Base-by-base conservation (phyloP, 2,329 filamentous ascomycete genomes). In the Claviceps digitariae region DNA sequence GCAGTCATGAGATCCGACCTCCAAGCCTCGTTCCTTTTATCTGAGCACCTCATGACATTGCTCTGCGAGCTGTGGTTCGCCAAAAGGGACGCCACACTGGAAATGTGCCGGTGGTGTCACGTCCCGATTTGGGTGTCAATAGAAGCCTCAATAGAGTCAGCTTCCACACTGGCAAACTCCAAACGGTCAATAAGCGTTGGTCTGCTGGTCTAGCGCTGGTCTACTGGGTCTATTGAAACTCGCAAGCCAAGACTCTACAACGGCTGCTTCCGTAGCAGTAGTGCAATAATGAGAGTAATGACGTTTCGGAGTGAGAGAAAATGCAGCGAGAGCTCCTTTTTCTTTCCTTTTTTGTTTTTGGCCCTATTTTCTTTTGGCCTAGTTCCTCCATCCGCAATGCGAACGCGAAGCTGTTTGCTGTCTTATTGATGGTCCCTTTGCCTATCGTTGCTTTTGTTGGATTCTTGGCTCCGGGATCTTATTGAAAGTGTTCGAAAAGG, bases 51-150 rank as follows among this genome's bases (percentile, higher is more conserved):
- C 27, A 17, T 40, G 25, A n/a, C 47, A 20, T 50, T 50, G 7
- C 41, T 15, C n/a, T 34, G 50, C 34, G 29, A 12, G 43, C 40
- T 51, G 51, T 53, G 50, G 45, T 53, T 51, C 84, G 52, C 36
- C 43, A 31, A 20, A 27, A 23, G 23, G 21, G 48, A 48, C 54
- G 53, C 55, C 54, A 52, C 47, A 36, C 48, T 57, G 54, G 53
- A 47, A 20, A 40, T 48, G 31, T 44, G 29, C 44, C 43, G 47
- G 31, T 43, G 31, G 56, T 56, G 57, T 59, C 52, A 52, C 50
- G 2, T 48, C 63, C 66, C 55, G 55, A 66, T 68, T 58, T 56
- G 64, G 66, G 59, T 55, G 45, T 67, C 63, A 69, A 69, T 69
- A 69, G 63, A 62, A 55, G 21, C 55, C 55, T 66, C 60, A 66